Conservation (phyloP, 169 alveolate genomes). For the Plasmodium inui region DNA sequence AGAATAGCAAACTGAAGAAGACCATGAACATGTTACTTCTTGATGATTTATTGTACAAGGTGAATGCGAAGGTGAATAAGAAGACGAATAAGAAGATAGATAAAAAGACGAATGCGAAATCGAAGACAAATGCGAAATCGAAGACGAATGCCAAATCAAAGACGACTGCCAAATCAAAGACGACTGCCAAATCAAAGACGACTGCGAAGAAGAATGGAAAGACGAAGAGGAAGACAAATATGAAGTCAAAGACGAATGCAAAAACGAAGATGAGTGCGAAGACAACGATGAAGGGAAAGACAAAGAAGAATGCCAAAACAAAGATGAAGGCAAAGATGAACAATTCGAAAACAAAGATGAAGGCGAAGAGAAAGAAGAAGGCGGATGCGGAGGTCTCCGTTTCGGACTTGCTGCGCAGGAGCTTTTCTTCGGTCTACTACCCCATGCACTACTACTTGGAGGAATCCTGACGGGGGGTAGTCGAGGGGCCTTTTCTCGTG, state of each 20-base stretch:
- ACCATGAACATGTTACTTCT: slow-evolving; percentile 9
- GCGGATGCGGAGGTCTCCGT: neutral
- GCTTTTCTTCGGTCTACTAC: slow-evolving; percentile 3
- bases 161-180: too few species aligned
- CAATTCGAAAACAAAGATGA: too few species aligned
- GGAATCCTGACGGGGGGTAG: neutral
- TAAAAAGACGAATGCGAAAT: too few species aligned
- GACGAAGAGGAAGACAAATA: neutral
- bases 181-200: too few species aligned
- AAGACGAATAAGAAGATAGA: neutral
- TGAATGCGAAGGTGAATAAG: neutral
- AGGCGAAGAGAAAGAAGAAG: too few species aligned
- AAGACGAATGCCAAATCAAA: too few species aligned
- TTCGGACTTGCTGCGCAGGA: neutral
- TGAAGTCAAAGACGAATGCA: too few species aligned
- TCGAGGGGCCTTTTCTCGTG: neutral
- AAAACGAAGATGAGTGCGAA: neutral
- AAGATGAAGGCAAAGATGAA: neutral
- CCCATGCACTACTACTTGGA: slow-evolving; percentile 25
- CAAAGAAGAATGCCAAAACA: neutral
- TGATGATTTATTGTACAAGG: slow-evolving; percentile 23
- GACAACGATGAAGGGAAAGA: neutral
- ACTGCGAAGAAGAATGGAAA: neutral
- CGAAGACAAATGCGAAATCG: too few species aligned
- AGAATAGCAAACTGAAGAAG: neutral